These are phyloP conservation scores for Solanum medicagineum DNA, from an alignment of 257 asterid genomes.

Conservation along the genomic window DNA sequence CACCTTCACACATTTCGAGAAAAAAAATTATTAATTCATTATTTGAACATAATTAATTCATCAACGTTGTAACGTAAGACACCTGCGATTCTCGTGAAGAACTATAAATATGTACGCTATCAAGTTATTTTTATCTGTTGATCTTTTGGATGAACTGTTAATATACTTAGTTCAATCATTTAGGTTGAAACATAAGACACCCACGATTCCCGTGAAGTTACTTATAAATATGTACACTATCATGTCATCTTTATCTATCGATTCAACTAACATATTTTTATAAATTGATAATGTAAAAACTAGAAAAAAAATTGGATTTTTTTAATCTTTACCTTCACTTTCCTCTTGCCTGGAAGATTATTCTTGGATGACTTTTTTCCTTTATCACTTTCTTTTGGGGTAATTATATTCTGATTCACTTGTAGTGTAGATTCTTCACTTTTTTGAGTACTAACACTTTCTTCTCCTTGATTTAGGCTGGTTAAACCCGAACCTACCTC, in stretches of 20 bases:
- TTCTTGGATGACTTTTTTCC: constrained; percentile 42
- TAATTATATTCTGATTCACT: neutral
- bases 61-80: neutral
- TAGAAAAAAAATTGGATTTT: neutral
- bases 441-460: constrained; percentile 10
- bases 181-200: neutral
- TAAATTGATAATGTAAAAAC: neutral
- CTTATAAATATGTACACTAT: neutral
- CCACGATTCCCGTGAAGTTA: constrained; percentile 16
- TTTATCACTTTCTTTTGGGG: constrained; percentile 15
- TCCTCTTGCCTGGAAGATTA: constrained; percentile 48
- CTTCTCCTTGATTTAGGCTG: constrained; percentile 27
- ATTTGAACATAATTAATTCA: neutral
- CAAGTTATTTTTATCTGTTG: too few species aligned
- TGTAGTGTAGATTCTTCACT: constrained; percentile 5
- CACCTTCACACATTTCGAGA: constrained; percentile 44
- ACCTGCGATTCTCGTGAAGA: constrained; percentile 16
- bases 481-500: constrained; percentile 33
- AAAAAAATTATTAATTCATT: neutral
- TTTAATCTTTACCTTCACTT: constrained; percentile 47
- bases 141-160: too few species aligned
- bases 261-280: too few species aligned
- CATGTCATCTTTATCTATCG: too few species aligned
- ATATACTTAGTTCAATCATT: too few species aligned
- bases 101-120: neutral